Conservation (phyloP, 345 rosid genomes). For the Salix viminalis region DNA sequence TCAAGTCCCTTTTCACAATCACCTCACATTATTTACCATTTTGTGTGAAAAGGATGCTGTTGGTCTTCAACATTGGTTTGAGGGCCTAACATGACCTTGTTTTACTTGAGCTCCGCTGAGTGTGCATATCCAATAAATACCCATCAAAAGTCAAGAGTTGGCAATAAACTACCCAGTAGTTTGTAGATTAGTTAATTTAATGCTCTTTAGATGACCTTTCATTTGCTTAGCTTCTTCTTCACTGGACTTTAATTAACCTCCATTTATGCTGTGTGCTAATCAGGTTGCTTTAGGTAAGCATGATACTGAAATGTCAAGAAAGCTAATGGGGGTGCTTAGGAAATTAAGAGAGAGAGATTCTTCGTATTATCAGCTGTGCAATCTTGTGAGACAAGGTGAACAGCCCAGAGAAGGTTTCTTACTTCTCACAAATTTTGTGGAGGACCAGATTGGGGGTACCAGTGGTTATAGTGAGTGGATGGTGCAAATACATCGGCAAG, state of each 20-base stretch:
- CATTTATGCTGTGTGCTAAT: slow-evolving; percentile 8
- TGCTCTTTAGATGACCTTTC: not conserved
- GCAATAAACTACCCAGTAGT: not conserved
- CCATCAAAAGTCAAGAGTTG: not conserved
- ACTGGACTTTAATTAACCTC: not conserved
- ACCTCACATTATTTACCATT: not conserved
- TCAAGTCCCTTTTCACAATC: not conserved
- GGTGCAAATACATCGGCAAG: slow-evolving; percentile 75
- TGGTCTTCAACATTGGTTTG: not conserved
- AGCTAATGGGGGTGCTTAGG: slow-evolving; percentile 55
- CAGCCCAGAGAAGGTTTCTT: slow-evolving; percentile 93
- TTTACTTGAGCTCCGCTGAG: not conserved
- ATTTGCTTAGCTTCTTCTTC: not conserved
- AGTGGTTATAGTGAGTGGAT: slow-evolving; percentile 85
- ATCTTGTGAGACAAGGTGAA: slow-evolving; percentile 93
- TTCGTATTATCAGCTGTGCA: slow-evolving; percentile 65
- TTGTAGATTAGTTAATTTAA: not conserved
- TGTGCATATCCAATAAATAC: not conserved
- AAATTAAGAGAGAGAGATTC: slow-evolving; percentile 66
- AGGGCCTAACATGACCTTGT: not conserved
- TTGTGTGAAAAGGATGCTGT: not conserved
- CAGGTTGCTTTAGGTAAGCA: slow-evolving; percentile 63
- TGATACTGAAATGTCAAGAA: slow-evolving; percentile 82
- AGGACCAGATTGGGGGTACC: slow-evolving; percentile 74
- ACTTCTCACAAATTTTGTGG: slow-evolving; percentile 72